Base-by-base conservation (phyloP, 2,329 filamentous ascomycete genomes). In the Fusarium abutilonis region DNA sequence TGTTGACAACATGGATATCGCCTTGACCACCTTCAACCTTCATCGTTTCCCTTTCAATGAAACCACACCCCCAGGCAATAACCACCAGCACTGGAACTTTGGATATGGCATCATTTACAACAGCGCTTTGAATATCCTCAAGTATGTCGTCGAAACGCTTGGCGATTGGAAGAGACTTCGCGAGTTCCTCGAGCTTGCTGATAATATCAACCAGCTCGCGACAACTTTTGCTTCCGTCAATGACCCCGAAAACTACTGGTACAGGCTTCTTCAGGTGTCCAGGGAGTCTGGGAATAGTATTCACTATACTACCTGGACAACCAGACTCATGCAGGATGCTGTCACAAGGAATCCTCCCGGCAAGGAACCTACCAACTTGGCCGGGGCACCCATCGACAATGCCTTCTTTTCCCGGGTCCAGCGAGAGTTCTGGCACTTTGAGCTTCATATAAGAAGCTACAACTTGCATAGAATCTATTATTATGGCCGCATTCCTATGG, bases 171-270 rank as follows among this genome's bases (percentile, higher is more conserved):
- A 35, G 9, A 28, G 21, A 7, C 29, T 64, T 1, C 32, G n/a
- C 1, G 44, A 61, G 17, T 57, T 64, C 4, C 40, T 64, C 3
- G 47, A 64, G 9, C 19, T 64, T 1, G 40, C 56, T 0, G 56
- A 61, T 4, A 47, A 14, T 4, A 29, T 62, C 5, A 52, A 31
- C 3, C 46, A 53, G 10, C 38, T 64, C 3, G 15, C 56, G 1
- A 38, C 15, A 0, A 14, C 40, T 1, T 64, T 43, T 6, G 43
- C 36, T 4, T 19, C 29, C 0, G 15, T 45, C 1, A 6, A 14
- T 1, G 2, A 47, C 5, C 15, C 55, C 4, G 43, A 60, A 4
- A 0, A 7, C 1, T 45, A 29, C 15, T 64, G 50, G 55, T 0
- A 9, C n/a, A 3, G 4, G 3, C 9, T 48, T n/a, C 5, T 6